phyloP scores from a whole-genome alignment of 2,329 filamentous ascomycete genomes.

The Neofusicoccum sp. region DNA sequence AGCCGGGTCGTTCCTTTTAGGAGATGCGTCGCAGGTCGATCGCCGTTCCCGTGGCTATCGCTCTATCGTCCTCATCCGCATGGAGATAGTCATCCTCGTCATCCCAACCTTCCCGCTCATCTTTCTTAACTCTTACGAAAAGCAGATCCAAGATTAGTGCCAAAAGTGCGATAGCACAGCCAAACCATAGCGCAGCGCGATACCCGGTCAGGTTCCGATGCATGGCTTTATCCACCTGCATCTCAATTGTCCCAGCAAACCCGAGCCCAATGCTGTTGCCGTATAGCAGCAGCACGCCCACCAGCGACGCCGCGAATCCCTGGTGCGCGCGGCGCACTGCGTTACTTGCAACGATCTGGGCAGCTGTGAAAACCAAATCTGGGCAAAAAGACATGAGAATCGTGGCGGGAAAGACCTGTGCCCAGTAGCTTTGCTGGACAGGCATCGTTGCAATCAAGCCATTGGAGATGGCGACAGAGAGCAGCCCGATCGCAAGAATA shows the following conservation, averaged over 20 bases:
- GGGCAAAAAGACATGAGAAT: conserved; percentile 41
- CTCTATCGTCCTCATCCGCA: no score
- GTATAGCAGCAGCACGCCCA: conserved; percentile 48
- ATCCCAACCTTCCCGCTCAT: conserved; percentile 27
- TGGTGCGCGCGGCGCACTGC: conserved; percentile 49
- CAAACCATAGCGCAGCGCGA: conserved; percentile 33
- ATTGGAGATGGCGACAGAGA: conserved; percentile 19
- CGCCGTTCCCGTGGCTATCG: no score
- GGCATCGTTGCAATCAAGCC: conserved; percentile 21
- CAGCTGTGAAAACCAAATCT: conserved; percentile 51
- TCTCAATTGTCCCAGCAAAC: conserved; percentile 44
- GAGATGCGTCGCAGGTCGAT: no score
- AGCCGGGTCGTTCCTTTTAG: no score
- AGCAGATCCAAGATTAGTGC: conserved; percentile 31
- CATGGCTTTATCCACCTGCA: conserved; percentile 26
- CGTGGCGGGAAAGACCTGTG: conserved; percentile 25
- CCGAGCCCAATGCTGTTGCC: conserved; percentile 44
- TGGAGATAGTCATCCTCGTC: neutral
- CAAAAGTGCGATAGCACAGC: conserved; percentile 29
- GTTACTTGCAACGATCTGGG: conserved; percentile 56
- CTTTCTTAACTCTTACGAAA: conserved; percentile 34
- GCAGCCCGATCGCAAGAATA: conserved; percentile 19
- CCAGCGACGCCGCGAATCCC: conserved; percentile 51
- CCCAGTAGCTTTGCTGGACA: conserved; percentile 14
- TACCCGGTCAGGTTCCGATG: conserved; percentile 27